phyloP scores from a whole-genome alignment of 257 asterid genomes.

The Solanum boliviense region DNA sequence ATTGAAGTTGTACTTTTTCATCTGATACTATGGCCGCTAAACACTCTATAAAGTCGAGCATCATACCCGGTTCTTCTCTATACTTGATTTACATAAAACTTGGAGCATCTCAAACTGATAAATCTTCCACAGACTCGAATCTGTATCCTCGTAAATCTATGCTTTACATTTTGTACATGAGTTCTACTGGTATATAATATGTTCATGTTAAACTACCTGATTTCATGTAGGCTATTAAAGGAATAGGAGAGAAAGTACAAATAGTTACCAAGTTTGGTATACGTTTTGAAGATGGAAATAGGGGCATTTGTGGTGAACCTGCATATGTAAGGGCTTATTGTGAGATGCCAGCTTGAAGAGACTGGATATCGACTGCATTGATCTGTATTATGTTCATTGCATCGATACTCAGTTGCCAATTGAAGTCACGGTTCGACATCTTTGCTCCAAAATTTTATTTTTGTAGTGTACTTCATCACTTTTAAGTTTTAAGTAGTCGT shows the following conservation, averaged over 20 bases:
- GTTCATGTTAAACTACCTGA: not conserved
- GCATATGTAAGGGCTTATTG: slow-evolving; percentile 24
- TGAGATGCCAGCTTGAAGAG: slow-evolving; percentile 2
- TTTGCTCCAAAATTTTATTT: not conserved
- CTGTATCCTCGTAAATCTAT: too few relatives aligned
- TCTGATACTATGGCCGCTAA: too few relatives aligned
- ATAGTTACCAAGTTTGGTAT: slow-evolving; percentile 24
- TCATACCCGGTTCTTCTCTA: too few relatives aligned
- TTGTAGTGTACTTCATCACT: not conserved
- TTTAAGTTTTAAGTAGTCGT: not conserved
- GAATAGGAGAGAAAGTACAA: slow-evolving; percentile 17
- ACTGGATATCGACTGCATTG: slow-evolving; percentile 8
- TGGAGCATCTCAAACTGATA: too few relatives aligned
- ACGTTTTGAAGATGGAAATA: too few relatives aligned
- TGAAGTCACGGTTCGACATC: slow-evolving; percentile 7
- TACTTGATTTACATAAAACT: too few relatives aligned
- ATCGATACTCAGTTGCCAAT: slow-evolving; percentile 21
- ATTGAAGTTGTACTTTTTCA: too few relatives aligned
- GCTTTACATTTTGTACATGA: too few relatives aligned
- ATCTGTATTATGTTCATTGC: too few relatives aligned
- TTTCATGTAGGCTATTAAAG: slow-evolving; percentile 20
- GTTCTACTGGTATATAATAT: not conserved
- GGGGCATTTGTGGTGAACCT: slow-evolving; percentile 18
- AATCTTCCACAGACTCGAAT: too few relatives aligned
- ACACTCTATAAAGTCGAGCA: too few relatives aligned